A percentile compares a stretch with the other conserved stretches of the same genome.
Conservation (phyloP, 208 protist species). For the Kentomonas sorsogonicus region DNA sequence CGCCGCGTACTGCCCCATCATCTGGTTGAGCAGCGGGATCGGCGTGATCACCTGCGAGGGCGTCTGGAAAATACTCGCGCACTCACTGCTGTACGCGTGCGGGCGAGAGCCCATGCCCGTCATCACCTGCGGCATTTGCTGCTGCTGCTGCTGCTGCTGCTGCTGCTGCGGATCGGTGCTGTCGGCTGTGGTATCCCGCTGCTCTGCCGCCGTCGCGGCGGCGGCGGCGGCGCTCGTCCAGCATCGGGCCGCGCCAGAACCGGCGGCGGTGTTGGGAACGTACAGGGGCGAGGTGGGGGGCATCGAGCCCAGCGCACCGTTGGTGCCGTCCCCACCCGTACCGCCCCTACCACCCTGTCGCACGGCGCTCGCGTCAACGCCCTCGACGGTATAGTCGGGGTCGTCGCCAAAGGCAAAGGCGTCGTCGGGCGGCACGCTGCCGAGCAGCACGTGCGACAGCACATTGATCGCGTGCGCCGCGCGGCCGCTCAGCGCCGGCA, state of each 20-base stretch:
- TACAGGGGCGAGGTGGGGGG: background rate
- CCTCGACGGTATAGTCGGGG: no score
- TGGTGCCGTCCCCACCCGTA: background rate
- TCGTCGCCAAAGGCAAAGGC: slow-evolving; percentile 10
- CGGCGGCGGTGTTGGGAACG: no score
- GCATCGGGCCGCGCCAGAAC: no score
- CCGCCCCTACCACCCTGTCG: no score
- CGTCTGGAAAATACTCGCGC: slow-evolving; percentile 53
- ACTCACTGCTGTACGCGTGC: slow-evolving; percentile 2
- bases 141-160: background rate
- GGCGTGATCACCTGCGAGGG: slow-evolving; percentile 48
- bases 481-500: no score
- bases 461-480: no score
- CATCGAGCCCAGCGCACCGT: background rate
- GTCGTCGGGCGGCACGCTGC: slow-evolving; percentile 24
- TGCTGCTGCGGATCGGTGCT: slow-evolving; percentile 16
- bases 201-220: no score
- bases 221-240: background rate
- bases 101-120: no score
- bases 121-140: background rate
- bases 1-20: slow-evolving; percentile 57
- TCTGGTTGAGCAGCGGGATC: slow-evolving; percentile 60
- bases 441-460: slow-evolving; percentile 26
- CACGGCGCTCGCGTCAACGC: no score
- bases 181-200: no score